phyloP scores from a whole-genome alignment of 2,329 filamentous ascomycete genomes.

The Xylariaceae sp. region DNA sequence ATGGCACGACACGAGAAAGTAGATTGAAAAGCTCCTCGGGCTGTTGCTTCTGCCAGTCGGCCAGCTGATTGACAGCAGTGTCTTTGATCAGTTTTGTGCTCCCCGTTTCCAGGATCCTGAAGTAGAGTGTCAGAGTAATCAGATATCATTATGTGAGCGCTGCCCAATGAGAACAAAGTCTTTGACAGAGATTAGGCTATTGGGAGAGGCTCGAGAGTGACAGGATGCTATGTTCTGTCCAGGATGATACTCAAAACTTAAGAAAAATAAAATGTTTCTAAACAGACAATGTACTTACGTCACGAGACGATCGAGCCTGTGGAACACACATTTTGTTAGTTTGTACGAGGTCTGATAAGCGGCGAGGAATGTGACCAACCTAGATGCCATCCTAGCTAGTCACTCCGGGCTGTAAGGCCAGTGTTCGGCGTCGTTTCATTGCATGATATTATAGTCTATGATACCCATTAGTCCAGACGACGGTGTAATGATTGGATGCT shows the following conservation, averaged over 20 bases:
- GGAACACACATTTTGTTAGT: conserved; percentile 31
- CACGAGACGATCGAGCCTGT: conserved; percentile 77
- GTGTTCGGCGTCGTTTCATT: conserved; percentile 22
- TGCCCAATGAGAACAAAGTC: not conserved
- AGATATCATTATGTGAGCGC: not conserved
- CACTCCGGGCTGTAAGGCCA: conserved; percentile 27
- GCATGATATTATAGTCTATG: conserved; percentile 22
- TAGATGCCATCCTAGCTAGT: conserved; percentile 53
- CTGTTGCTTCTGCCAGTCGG: conserved; percentile 96
- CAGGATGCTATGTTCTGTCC: not conserved
- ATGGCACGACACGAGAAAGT: conserved; percentile 89
- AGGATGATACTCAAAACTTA: not conserved
- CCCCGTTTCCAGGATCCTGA: conserved; percentile 89
- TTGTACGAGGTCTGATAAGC: conserved; percentile 1
- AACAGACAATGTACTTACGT: conserved; percentile 58
- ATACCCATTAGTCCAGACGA: not conserved
- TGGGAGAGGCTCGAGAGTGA: too few relatives aligned
- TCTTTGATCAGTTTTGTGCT: conserved; percentile 95
- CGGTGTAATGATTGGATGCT: not conserved
- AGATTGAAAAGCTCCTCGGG: conserved; percentile 97
- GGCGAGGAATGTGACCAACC: conserved; percentile 34
- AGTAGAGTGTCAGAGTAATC: conserved; percentile 3
- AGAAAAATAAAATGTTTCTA: not conserved
- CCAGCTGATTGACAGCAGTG: conserved; percentile 93
- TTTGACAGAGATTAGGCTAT: too few relatives aligned